phyloP scores from a whole-genome alignment of 352 stramenopile species.

The Pythium grandisporangium region DNA sequence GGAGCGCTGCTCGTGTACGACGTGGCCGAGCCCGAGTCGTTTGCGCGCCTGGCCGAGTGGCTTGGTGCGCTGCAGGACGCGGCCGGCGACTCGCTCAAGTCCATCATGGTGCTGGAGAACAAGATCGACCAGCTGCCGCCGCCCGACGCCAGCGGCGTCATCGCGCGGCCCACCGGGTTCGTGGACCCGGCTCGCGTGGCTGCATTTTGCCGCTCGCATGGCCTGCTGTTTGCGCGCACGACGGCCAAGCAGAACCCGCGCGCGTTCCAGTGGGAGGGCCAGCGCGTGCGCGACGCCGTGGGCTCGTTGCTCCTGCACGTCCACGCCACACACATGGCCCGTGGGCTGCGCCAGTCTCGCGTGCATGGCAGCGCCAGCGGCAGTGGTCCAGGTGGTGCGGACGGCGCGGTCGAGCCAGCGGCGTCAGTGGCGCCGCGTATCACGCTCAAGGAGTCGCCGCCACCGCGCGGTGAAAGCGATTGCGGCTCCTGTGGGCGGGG shows the following conservation, averaged over 20 bases:
- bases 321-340: conserved; percentile 30
- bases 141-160: not conserved
- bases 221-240: conserved; percentile 53
- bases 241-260: conserved; percentile 50
- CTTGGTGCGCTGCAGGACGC: conserved; percentile 82
- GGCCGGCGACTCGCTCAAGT: conserved; percentile 74
- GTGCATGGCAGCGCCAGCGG: not conserved
- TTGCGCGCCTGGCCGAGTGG: conserved; percentile 84
- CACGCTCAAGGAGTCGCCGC: conserved; percentile 2
- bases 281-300: conserved; percentile 39
- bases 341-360: conserved; percentile 1
- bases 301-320: conserved; percentile 50
- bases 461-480: conserved; percentile 1
- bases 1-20: conserved; percentile 90
- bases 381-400: too few species aligned
- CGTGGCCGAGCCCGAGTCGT: conserved; percentile 79
- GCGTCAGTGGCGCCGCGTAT: conserved; percentile 8
- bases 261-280: conserved; percentile 49
- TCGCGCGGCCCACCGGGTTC: conserved; percentile 16
- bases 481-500: conserved; percentile 14
- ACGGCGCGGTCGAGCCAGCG: too few species aligned
- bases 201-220: conserved; percentile 43
- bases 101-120: conserved; percentile 87
- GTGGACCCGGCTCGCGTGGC: conserved; percentile 34
- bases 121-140: conserved; percentile 75